Conservation (phyloP, 2,329 filamentous ascomycete genomes). For the Pestalotiopsis sp. region DNA sequence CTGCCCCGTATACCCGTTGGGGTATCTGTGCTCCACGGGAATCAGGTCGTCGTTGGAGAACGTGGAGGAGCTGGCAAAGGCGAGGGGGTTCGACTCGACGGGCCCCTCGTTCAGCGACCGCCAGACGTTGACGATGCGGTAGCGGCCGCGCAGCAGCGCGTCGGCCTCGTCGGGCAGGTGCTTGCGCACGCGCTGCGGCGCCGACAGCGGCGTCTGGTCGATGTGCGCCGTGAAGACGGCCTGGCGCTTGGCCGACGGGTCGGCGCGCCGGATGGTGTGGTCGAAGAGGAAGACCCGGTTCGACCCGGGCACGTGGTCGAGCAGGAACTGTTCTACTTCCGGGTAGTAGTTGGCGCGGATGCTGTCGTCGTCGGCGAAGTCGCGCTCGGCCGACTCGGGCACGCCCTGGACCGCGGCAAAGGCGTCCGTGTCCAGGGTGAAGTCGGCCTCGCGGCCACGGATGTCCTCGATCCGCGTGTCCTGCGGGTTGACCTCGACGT, state of each 20-base stretch:
- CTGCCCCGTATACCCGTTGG: constrained; percentile 68
- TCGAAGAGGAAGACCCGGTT: constrained; percentile 77
- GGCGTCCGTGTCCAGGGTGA: constrained; percentile 72
- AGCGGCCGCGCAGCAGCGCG: constrained; percentile 65
- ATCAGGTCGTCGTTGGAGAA: constrained; percentile 68
- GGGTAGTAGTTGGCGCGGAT: constrained; percentile 80
- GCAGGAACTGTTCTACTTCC: constrained; percentile 74
- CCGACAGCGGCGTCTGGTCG: constrained; percentile 75
- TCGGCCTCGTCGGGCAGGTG: constrained; percentile 72
- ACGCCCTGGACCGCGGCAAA: constrained; percentile 68
- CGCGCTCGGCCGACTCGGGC: constrained; percentile 55
- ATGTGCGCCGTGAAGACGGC: constrained; percentile 79
- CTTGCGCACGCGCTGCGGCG: constrained; percentile 65
- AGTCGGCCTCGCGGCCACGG: constrained; percentile 68
- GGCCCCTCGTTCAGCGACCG: constrained; percentile 62
- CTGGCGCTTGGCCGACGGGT: constrained; percentile 58
- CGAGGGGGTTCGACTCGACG: constrained; percentile 68
- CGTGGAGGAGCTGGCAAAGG: constrained; percentile 66
- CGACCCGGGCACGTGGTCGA: constrained; percentile 67
- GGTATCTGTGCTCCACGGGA: constrained; percentile 74
- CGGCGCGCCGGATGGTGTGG: constrained; percentile 78
- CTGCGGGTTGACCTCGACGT: constrained; percentile 57
- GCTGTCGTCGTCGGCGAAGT: constrained; percentile 69
- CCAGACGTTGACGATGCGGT: constrained; percentile 90
- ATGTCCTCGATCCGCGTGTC: constrained; percentile 70